Base-by-base conservation (phyloP, 2,329 filamentous ascomycete genomes). In the Aspergillus sojae region DNA sequence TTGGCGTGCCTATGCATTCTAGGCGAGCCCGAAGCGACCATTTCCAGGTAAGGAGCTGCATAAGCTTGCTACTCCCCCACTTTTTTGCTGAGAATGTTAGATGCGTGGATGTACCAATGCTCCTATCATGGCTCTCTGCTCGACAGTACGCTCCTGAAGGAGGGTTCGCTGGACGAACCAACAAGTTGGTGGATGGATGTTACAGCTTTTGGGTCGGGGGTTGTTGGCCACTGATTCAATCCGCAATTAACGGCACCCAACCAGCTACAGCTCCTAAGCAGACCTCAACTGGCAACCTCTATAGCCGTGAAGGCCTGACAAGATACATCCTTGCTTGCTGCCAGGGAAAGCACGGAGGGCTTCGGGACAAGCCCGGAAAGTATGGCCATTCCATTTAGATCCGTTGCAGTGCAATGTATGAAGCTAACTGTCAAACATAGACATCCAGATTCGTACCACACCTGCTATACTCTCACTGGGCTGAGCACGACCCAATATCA, bases 141-240 rank as follows among this genome's bases (percentile, higher is more conserved):
- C 89, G 93, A 64, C 95, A 99, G 78, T 91, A 94, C 76, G 88
- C 89, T 34, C 95, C 94, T 4, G 95, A 98, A 77, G 94, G 94
- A 67, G 95, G 95, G 41, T 94, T 97, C 74, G 91, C 92, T 46
- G 95, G 95, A 65, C 90, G 95, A 70, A 97, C 94, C 32, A 98
- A 98, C 84, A 99, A 99, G 81, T 85, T 99, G 36, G 95, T 98
- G 36, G 95, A 99, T 78, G 95, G 94, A 53, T 99, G 95, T 81
- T 99, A 99, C 81, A 96, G 92, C 76, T 94, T 97, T 79, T 99
- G 95, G 95, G 91, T 97, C 39, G 95, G 95, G 60, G 91, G 91
- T 60, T 98, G 94, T 81, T 99, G 94, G 92, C 90, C 94, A 53
- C 80, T 99, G 68, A 84, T 98, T 69, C 91, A 97, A 81, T 92